Evolutionary conservation across 1,139 yeast species (phyloP), one percentile per base, ranked within the genome.

Genomic region (Candida mesenterica): DNA sequence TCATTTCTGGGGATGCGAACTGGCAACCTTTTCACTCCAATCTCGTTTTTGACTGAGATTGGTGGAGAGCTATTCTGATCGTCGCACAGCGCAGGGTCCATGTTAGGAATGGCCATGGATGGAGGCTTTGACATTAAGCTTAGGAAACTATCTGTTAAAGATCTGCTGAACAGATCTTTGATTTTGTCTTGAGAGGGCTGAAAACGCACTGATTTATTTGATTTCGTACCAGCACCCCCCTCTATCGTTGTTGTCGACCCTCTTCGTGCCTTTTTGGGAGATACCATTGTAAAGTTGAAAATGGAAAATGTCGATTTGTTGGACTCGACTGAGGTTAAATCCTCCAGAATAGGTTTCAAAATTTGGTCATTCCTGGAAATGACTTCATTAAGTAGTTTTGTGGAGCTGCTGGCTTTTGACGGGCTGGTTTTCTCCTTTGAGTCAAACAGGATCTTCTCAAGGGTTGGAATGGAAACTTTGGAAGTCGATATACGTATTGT

Each of bases 21-120:
- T 1, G 68, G 68, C 31, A 57, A 39, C 36, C 69, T 38, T 42
- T 62, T 61, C 5, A 46, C 31, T 27, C 55, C 64, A 4, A 31
- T 36, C 13, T 45, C 50, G 27, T 42, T 42, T 32, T 38, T 39
- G 13, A 37, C 34, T 9, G 40, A 33, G 6, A 48, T 49, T 2
- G 51, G 52, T 45, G 10, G 59, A 31, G 20, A 32, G 48, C 30
- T 52, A 53, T 16, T 48, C 45, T 2, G 57, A 53, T 5, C 9
- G 22, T 19, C n/a, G n/a, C n/a, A n/a, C n/a, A n/a, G n/a, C n/a
- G n/a, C n/a, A n/a, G n/a, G 23, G 17, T 26, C 13, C 20, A 15
- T 10, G 28, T n/a, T n/a, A n/a, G n/a, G 17, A n/a, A 19, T 9
- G 4, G 14, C 17, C 15, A 28, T 16, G n/a, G 34, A 15, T 13